Conservation (phyloP, 306 rosid genomes). For the Psophocarpus tetragonolobus region DNA sequence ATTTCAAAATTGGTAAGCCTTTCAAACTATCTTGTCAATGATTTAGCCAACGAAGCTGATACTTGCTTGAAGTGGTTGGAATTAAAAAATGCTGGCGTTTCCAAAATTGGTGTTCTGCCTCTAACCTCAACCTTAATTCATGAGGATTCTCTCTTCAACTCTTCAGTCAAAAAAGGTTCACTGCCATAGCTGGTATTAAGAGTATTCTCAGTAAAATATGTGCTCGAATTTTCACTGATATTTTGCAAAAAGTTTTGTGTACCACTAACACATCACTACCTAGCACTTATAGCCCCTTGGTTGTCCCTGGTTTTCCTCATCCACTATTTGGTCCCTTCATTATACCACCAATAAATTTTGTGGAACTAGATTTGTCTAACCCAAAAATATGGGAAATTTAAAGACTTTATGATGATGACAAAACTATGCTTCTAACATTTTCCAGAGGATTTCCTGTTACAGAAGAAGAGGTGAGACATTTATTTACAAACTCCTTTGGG, state of each 20-base stretch:
- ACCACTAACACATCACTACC: background rate
- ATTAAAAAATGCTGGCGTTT: background rate
- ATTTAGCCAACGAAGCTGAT: slow-evolving; percentile 47
- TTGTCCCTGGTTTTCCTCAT: slow-evolving; percentile 58
- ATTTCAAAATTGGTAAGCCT: slow-evolving; percentile 22
- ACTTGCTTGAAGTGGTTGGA: slow-evolving; percentile 46
- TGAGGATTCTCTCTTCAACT: slow-evolving; percentile 42
- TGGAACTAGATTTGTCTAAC: slow-evolving; percentile 23
- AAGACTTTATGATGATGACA: slow-evolving; percentile 37
- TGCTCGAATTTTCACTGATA: slow-evolving; percentile 53
- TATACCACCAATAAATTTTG: slow-evolving; percentile 10
- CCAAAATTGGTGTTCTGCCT: slow-evolving; percentile 1
- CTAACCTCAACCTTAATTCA: slow-evolving; percentile 37
- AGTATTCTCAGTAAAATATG: slow-evolving; percentile 44
- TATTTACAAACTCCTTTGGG: slow-evolving; percentile 35
- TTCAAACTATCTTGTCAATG: slow-evolving; percentile 20
- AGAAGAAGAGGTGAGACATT: slow-evolving; percentile 39
- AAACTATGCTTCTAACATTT: slow-evolving; percentile 67
- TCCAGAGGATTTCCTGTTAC: slow-evolving; percentile 61
- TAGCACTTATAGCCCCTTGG: background rate
- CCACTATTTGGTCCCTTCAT: slow-evolving; percentile 49
- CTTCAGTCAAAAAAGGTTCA: slow-evolving; percentile 37
- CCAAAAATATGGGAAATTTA: slow-evolving; percentile 36
- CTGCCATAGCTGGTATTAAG: slow-evolving; percentile 46
- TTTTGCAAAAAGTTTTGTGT: slow-evolving; percentile 37